phyloP scores from a whole-genome alignment of 768 basidiomycete species.

The Grammothele lineata region DNA sequence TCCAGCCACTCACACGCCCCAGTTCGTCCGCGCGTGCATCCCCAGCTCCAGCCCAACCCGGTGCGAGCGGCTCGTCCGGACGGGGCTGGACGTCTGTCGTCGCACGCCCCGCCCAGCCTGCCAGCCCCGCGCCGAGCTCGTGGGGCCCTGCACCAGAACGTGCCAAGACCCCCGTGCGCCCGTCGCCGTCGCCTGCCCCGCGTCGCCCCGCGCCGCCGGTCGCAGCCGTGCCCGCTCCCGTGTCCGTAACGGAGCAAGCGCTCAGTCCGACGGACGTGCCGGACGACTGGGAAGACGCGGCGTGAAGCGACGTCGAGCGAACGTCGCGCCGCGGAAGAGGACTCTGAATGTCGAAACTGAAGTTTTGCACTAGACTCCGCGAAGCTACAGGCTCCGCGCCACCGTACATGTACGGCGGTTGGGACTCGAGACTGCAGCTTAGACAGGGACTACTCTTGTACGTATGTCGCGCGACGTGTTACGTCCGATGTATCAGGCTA shows the following conservation, averaged over 20 bases:
- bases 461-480: no score
- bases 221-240: slow-evolving; percentile 4
- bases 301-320: slow-evolving; percentile 23
- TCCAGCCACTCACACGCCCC: slow-evolving; percentile 16
- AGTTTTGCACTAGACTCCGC: no score
- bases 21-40: slow-evolving; percentile 7
- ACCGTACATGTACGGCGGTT: no score
- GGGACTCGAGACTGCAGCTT: no score
- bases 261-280: slow-evolving; percentile 33
- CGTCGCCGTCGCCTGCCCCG: slow-evolving; percentile 12
- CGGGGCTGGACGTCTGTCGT: slow-evolving; percentile 33
- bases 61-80: no score
- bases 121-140: slow-evolving; percentile 9
- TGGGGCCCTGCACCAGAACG: slow-evolving; percentile 10
- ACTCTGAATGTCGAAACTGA: no score
- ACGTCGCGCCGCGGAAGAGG: no score
- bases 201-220: neutral
- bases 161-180: slow-evolving; percentile 6
- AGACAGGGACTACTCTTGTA: no score
- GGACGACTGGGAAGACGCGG: slow-evolving; percentile 55
- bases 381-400: no score
- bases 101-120: slow-evolving; percentile 13
- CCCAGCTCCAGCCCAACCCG: slow-evolving; percentile 7
- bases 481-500: no score
- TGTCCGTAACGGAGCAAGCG: slow-evolving; percentile 1